Evolutionary conservation across 176 grass and related monocot genomes (phyloP), one percentile per base, ranked within the genome.

Genomic region (Canna indica): DNA sequence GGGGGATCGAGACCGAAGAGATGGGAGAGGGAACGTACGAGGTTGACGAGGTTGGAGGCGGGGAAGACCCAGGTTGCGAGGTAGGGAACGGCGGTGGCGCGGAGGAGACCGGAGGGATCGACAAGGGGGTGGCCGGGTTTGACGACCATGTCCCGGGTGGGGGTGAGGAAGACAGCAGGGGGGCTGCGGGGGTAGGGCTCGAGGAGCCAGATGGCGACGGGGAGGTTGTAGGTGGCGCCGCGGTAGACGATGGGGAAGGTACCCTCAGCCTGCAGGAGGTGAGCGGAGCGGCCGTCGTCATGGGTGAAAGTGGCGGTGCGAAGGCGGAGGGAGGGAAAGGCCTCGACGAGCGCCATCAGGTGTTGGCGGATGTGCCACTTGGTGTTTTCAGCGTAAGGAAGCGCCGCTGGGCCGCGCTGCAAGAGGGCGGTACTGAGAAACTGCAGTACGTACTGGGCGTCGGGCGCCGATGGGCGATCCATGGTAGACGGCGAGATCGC

Each of bases 331-430:
- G 91, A 91, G 5, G 85, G 85, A 75, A 84, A 84, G 41, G 84
- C 79, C 52, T 88, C 91, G 61, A 78, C 82, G 64, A 91, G 87
- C 72, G 80, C 75, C 28, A 95, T 80, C 54, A 91, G 87, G 71
- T 95, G 91, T 77, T 95, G 90, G 60, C 87, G 91, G 72, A 95
- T 95, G 30, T 90, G 75, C 87, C 91, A 88, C 77, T 90, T 95
- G 57, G 85, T 87, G 68, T 95, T 87, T 79, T 95, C 85, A 5
- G 85, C 71, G 69, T 95, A 95, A 8, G 91, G 87, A 16, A 95
- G 82, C 36, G 82, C 80, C 5, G 85, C 68, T 10, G 87, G 87
- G 0, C 91, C 87, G 1, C 87, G 91, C 69, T 95, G 87, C 1
- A 87, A 95, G n/a, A 95, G 82, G 20, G 87, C 87, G 24, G 84